Evolutionary conservation across 352 stramenopile species (phyloP).

Genomic region (Phytopythium oedochilum): DNA sequence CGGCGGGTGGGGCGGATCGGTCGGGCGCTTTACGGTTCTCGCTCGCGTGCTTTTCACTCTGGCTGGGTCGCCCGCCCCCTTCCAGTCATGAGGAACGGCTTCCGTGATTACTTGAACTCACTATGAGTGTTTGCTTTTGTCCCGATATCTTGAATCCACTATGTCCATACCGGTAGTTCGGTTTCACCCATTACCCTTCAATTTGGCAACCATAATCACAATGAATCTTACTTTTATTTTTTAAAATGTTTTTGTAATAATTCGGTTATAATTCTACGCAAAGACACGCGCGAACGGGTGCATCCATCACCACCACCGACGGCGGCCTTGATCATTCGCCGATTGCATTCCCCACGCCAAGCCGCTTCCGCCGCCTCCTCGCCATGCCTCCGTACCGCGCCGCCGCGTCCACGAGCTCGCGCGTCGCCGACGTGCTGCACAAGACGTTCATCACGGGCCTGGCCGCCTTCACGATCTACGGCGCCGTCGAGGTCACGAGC

Average conservation of each 20-base stretch:
- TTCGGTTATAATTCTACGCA: no score
- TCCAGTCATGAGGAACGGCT: no score
- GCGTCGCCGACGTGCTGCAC: constrained; percentile 69
- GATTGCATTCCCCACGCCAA: no score
- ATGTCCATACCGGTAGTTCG: not conserved
- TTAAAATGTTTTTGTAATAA: no score
- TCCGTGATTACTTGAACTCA: no score
- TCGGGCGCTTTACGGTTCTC: not conserved
- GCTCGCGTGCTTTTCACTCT: not conserved
- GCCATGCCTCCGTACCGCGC: constrained; percentile 13
- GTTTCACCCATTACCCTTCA: constrained; percentile 9
- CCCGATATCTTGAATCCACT: no score
- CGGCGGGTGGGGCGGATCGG: constrained; percentile 1
- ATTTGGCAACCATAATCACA: no score
- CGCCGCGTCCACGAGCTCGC: constrained; percentile 16
- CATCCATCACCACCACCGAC: not conserved
- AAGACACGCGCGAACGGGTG: constrained; percentile 3
- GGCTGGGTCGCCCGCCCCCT: not conserved
- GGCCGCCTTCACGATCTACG: constrained; percentile 55
- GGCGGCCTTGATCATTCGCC: no score
- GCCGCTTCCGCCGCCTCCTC: not conserved
- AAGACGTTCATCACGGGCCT: constrained; percentile 81
- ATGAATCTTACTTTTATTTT: no score
- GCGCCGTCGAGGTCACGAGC: constrained; percentile 69
- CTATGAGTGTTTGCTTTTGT: no score